A percentile compares a stretch with the other conserved stretches of the same genome.
Evolutionary conservation across 495 filamentous ascomycete genomes (phyloP).

Genomic region (Mycothermus thermophilus): DNA sequence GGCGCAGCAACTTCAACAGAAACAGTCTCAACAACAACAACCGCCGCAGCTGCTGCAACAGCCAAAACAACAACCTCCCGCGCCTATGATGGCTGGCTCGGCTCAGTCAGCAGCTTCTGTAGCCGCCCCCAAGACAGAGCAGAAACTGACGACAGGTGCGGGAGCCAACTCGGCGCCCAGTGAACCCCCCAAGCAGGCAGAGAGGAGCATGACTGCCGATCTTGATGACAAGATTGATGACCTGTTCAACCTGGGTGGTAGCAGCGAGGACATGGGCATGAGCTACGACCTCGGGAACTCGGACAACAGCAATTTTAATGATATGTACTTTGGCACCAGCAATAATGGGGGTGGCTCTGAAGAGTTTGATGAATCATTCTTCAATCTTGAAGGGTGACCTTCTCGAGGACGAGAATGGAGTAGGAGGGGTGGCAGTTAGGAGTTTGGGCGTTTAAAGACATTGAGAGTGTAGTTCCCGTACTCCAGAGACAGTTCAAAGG

Average conservation of each 20-base stretch:
- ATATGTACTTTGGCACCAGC: constrained; percentile 26
- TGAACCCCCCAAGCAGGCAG: background rate
- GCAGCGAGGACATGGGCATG: constrained; percentile 22
- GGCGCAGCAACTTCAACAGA: background rate
- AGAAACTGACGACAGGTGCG: too few species aligned
- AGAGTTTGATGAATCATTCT: constrained; percentile 24
- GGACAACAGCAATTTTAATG: constrained; percentile 29
- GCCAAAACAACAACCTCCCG: background rate
- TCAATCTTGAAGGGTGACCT: constrained; percentile 5
- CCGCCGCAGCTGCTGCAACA: background rate
- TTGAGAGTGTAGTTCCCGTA: too few species aligned
- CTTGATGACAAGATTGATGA: constrained; percentile 24
- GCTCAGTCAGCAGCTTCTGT: background rate
- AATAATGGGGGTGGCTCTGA: constrained; percentile 18
- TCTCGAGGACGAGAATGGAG: too few species aligned
- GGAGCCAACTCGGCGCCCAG: too few species aligned
- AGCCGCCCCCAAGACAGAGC: background rate
- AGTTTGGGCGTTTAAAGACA: background rate
- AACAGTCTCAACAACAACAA: constrained; percentile 1
- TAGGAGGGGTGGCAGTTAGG: background rate
- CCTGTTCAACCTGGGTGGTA: constrained; percentile 24
- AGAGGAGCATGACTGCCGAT: constrained; percentile 10
- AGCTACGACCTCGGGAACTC: constrained; percentile 22
- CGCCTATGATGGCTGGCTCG: too few species aligned
- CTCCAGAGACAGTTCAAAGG: too few species aligned